A percentile compares a stretch with the other conserved stretches of the same genome.
Evolutionary conservation across 495 filamentous ascomycete genomes (phyloP).

Genomic region (Patellaria atrata): DNA sequence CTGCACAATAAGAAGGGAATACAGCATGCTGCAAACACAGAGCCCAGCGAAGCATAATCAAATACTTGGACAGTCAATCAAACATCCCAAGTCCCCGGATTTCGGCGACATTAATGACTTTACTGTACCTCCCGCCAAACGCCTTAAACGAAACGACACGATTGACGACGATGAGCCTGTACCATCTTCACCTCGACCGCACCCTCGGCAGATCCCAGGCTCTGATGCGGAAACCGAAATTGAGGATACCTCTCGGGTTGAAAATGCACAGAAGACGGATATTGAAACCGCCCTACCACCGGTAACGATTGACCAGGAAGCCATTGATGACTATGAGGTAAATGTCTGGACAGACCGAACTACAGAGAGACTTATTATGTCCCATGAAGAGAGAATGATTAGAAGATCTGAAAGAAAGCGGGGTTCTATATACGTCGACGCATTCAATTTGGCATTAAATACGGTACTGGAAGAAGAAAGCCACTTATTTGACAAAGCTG

Average conservation of each 20-base stretch:
- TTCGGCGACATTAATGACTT: constrained; percentile 20
- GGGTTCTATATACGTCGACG: constrained; percentile 93
- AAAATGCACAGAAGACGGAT: constrained; percentile 42
- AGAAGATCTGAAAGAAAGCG: constrained; percentile 45
- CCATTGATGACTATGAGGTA: constrained; percentile 68
- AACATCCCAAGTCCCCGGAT: constrained; percentile 24
- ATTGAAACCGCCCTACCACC: constrained; percentile 63
- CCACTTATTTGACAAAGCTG: constrained; percentile 71
- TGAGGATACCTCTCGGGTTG: constrained; percentile 11
- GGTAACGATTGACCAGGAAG: constrained; percentile 50
- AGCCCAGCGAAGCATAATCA: constrained; percentile 27
- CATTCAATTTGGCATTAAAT: constrained; percentile 84
- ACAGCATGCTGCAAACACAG: constrained; percentile 19
- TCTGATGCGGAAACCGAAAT: constrained; percentile 24
- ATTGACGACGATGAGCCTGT: constrained; percentile 4
- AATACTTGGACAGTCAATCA: constrained; percentile 22
- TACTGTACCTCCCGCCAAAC: constrained; percentile 21
- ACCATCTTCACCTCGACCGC: neutral
- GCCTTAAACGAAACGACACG: constrained; percentile 15
- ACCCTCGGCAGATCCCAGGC: constrained; percentile 18
- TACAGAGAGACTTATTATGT: constrained; percentile 9
- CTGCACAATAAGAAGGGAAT: too few species aligned
- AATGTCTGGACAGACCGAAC: too few species aligned
- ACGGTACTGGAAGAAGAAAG: constrained; percentile 83
- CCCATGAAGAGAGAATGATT: constrained; percentile 35